These are phyloP conservation scores for Phytophthora sojae DNA, from an alignment of 352 stramenopile species.

Conservation along the genomic window DNA sequence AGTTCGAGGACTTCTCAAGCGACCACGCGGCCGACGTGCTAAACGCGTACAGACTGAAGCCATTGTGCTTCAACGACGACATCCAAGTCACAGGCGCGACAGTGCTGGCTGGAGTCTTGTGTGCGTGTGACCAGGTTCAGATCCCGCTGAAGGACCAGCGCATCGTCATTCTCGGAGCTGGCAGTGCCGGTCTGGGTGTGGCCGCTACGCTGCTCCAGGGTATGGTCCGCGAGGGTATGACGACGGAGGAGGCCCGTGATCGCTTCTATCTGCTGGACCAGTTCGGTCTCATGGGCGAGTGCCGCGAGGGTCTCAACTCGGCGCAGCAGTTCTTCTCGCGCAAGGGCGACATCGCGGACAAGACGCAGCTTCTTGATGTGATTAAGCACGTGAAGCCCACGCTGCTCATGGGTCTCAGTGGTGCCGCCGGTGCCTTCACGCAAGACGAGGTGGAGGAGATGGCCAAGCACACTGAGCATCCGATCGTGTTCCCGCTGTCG, in stretches of 20 bases:
- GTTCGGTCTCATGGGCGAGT: conserved; percentile 65
- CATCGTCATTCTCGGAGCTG: conserved; percentile 96
- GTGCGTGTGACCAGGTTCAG: conserved; percentile 65
- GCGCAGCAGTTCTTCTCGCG: conserved; percentile 85
- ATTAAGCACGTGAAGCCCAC: conserved; percentile 93
- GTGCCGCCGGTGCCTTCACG: conserved; percentile 88
- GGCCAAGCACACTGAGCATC: conserved; percentile 85
- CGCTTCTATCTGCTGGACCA: conserved; percentile 88
- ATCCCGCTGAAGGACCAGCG: conserved; percentile 92
- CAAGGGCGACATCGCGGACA: conserved; percentile 63
- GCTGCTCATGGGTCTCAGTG: conserved; percentile 76
- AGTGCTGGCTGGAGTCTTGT: conserved; percentile 90
- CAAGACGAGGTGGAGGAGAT: conserved; percentile 88
- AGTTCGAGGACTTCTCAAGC: conserved; percentile 98
- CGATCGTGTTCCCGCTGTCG: conserved; percentile 97
- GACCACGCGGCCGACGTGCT: conserved; percentile 90
- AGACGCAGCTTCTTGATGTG: conserved; percentile 71
- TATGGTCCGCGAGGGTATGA: conserved; percentile 92
- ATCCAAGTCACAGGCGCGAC: conserved; percentile 98
- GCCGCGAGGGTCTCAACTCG: conserved; percentile 62
- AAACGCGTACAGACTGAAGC: conserved; percentile 94
- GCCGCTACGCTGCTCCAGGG: conserved; percentile 88
- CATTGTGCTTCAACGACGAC: conserved; percentile 98
- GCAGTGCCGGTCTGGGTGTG: conserved; percentile 94
- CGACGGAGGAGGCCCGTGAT: conserved; percentile 66